phyloP scores from a whole-genome alignment of 306 rosid species.

The Cucumis hystrix region DNA sequence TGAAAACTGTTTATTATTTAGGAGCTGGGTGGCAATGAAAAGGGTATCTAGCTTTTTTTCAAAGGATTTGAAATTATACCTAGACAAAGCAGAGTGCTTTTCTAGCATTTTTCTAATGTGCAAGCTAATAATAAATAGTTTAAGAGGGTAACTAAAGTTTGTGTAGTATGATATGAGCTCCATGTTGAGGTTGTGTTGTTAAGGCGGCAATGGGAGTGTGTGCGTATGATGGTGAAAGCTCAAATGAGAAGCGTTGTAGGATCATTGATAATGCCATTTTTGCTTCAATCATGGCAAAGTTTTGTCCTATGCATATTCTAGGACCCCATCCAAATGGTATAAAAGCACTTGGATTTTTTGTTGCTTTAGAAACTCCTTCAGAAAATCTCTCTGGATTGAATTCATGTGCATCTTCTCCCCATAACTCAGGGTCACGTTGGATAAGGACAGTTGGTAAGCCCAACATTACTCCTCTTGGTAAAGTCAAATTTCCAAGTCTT shows the following conservation, averaged over 20 bases:
- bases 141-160: neutral
- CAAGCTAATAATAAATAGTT: neutral
- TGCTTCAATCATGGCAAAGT: slow-evolving; percentile 17
- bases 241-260: slow-evolving; percentile 22
- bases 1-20: neutral
- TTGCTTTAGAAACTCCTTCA: slow-evolving; percentile 25
- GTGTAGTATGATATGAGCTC: slow-evolving; percentile 19
- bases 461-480: slow-evolving; percentile 13
- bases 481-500: neutral
- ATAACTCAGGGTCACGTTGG: slow-evolving; percentile 15
- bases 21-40: neutral
- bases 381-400: slow-evolving; percentile 33
- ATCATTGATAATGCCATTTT: slow-evolving; percentile 27
- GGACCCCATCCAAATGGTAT: slow-evolving; percentile 26
- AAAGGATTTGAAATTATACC: neutral
- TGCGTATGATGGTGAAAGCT: neutral
- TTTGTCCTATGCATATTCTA: slow-evolving; percentile 21
- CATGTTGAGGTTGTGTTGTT: slow-evolving; percentile 21
- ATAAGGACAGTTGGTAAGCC: neutral
- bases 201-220: slow-evolving; percentile 5
- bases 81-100: neutral
- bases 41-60: neutral
- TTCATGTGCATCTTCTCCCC: slow-evolving; percentile 28
- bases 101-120: too few species aligned
- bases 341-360: neutral